Conservation (phyloP, 2,329 filamentous ascomycete species). For the Cryphonectria naterciae region DNA sequence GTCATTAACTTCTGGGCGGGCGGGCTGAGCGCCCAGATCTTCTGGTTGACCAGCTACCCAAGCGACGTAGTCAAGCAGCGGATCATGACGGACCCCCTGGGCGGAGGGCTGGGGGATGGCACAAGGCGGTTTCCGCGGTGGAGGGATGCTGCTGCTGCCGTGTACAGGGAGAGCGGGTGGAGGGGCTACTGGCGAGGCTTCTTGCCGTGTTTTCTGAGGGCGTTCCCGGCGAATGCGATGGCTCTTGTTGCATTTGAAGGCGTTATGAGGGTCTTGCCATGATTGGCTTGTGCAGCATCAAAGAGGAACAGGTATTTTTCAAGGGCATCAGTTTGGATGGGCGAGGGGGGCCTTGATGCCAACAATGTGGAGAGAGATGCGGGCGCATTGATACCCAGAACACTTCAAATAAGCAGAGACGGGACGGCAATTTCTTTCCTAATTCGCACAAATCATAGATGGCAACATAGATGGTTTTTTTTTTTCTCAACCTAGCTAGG, state of each 20-base stretch:
- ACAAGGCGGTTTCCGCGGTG: slow-evolving; percentile 72
- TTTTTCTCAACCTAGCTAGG: slow-evolving; percentile 17
- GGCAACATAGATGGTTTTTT: slow-evolving; percentile 22
- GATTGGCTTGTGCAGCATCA: not conserved
- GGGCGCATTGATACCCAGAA: slow-evolving; percentile 22
- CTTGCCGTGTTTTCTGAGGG: slow-evolving; percentile 87
- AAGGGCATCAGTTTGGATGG: not conserved
- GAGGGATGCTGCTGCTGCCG: slow-evolving; percentile 76
- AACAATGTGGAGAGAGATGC: not conserved
- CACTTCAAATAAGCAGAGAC: slow-evolving; percentile 12
- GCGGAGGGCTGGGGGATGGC: slow-evolving; percentile 69
- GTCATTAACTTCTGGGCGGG: slow-evolving; percentile 97
- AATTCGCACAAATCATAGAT: not conserved
- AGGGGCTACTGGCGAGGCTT: slow-evolving; percentile 93
- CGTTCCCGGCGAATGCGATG: slow-evolving; percentile 95
- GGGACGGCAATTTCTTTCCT: slow-evolving; percentile 8
- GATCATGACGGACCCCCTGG: slow-evolving; percentile 94
- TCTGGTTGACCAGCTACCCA: slow-evolving; percentile 92
- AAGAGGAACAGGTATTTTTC: not conserved
- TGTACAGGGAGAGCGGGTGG: slow-evolving; percentile 76
- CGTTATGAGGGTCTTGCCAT: slow-evolving; percentile 73
- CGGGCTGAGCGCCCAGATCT: slow-evolving; percentile 88
- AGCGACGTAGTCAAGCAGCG: slow-evolving; percentile 94
- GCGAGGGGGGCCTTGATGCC: not conserved
- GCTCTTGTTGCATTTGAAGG: slow-evolving; percentile 92